A percentile compares a stretch with the other conserved stretches of the same genome.
phyloP scores from a whole-genome alignment of 352 stramenopile species.

The Phytophthora hibernalis region DNA sequence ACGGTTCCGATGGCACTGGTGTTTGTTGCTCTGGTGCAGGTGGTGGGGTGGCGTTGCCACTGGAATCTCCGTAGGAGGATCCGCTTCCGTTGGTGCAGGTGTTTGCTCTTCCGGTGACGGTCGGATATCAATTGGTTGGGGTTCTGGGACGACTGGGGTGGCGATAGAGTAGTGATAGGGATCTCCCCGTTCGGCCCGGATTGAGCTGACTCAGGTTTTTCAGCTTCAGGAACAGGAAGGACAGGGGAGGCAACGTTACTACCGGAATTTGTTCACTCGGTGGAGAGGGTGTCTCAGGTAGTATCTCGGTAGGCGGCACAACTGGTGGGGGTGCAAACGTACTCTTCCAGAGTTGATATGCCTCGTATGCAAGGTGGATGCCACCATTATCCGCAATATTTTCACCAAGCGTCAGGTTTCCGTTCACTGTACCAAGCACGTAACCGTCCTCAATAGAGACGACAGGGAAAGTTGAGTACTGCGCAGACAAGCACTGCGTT shows the following conservation, averaged over 20 bases:
- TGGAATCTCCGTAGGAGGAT: slow-evolving; percentile 13
- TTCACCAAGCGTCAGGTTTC: slow-evolving; percentile 91
- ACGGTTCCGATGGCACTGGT: neutral
- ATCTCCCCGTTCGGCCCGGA: slow-evolving; percentile 15
- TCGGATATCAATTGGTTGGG: slow-evolving; percentile 11
- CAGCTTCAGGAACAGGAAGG: slow-evolving; percentile 20
- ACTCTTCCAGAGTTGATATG: slow-evolving; percentile 72
- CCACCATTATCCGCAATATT: slow-evolving; percentile 94
- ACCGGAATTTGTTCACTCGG: slow-evolving; percentile 7
- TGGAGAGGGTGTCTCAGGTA: slow-evolving; percentile 5
- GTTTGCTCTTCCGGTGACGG: slow-evolving; percentile 14
- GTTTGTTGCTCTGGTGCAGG: neutral
- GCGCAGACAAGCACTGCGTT: slow-evolving; percentile 58
- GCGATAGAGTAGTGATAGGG: slow-evolving; percentile 2
- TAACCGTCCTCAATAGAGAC: slow-evolving; percentile 42
- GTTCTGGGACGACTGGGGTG: slow-evolving; percentile 14
- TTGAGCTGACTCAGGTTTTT: slow-evolving; percentile 14
- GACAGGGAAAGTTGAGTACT: slow-evolving; percentile 71
- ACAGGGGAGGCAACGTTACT: slow-evolving; percentile 11
- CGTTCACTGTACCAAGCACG: slow-evolving; percentile 78
- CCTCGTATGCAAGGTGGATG: slow-evolving; percentile 84
- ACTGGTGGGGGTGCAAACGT: slow-evolving; percentile 19
- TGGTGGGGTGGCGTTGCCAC: slow-evolving; percentile 2
- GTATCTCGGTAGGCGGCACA: slow-evolving; percentile 1
- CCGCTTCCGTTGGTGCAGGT: slow-evolving; percentile 8